Evolutionary conservation across 139 green algal species (phyloP), one percentile per base, ranked within the genome.

Genomic region (Mesostigma viride): DNA sequence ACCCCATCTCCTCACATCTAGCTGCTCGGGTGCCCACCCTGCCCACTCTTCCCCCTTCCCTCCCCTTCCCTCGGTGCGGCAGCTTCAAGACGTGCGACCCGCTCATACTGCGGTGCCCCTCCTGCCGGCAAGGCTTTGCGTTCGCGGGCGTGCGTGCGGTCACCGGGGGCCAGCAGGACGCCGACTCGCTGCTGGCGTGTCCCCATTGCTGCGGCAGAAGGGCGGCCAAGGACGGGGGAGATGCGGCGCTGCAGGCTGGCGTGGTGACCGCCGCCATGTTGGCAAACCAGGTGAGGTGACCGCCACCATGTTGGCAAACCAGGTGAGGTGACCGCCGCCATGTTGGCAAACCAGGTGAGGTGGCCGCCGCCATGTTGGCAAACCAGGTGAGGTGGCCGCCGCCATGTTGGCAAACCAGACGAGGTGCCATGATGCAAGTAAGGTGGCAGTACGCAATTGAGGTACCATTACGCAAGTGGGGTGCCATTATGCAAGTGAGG

Each of bases 221-320:
- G n/a, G n/a, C n/a, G n/a, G n/a, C n/a, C n/a, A n/a, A n/a, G n/a
- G n/a, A n/a, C n/a, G n/a, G n/a, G n/a, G n/a, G n/a, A n/a, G n/a
- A n/a, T n/a, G n/a, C n/a, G n/a, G n/a, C n/a, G n/a, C n/a, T n/a
- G n/a, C n/a, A n/a, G n/a, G n/a, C n/a, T n/a, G n/a, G n/a, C n/a
- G n/a, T n/a, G 11, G 40, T 51, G 40, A 51, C 22, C 17, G 8
- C 53, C 8, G 26, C 53, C n/a, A 27, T 34, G 53, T 31, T 62
- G 53, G 53, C 53, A 27, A 62, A 62, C 22, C n/a, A 31, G n/a
- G n/a, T 62, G 8, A 35, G 20, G 30, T 76, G 6, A 68, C 69
- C 2, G n/a, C 33, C 56, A 27, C 36, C 53, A 76, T 76, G 69
- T 65, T 76, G 0, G 67, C 69, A 3, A 76, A 76, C 44, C 69